These are phyloP conservation scores for Tetrahymena thermophila DNA, from an alignment of 73 alveolate species.

Conservation along the genomic window DNA sequence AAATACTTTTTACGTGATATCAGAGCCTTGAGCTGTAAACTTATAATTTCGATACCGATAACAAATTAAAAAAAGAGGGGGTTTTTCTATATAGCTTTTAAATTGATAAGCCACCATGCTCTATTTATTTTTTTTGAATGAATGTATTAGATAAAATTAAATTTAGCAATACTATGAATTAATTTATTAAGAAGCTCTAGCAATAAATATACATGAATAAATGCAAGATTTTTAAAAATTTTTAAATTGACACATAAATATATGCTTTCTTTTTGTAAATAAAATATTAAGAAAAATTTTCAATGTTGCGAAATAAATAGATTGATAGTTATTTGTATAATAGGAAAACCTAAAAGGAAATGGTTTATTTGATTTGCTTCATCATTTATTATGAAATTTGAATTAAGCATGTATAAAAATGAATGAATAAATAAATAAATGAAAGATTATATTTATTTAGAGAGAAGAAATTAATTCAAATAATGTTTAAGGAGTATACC, in stretches of 20 bases:
- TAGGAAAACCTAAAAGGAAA: background rate
- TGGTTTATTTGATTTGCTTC: background rate
- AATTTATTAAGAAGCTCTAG: background rate
- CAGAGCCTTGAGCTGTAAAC: background rate
- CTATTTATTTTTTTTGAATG: background rate
- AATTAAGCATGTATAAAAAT: background rate
- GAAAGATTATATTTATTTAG: background rate
- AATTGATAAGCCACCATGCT: background rate
- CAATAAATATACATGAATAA: background rate
- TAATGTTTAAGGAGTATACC: background rate
- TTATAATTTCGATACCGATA: background rate
- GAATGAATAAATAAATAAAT: background rate
- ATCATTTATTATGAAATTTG: background rate
- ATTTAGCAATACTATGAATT: background rate
- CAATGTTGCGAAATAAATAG: too few species aligned
- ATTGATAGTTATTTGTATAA: too few species aligned
- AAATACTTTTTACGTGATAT: too few species aligned
- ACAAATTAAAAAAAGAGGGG: background rate
- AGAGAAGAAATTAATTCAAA: background rate
- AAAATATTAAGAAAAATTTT: too few species aligned
- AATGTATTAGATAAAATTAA: background rate
- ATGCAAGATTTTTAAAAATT: background rate
- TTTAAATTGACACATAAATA: background rate
- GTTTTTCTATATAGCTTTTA: too few species aligned
- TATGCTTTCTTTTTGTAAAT: background rate